Evolutionary conservation across 768 basidiomycete species (phyloP).

Genomic region (Suillus lakei): DNA sequence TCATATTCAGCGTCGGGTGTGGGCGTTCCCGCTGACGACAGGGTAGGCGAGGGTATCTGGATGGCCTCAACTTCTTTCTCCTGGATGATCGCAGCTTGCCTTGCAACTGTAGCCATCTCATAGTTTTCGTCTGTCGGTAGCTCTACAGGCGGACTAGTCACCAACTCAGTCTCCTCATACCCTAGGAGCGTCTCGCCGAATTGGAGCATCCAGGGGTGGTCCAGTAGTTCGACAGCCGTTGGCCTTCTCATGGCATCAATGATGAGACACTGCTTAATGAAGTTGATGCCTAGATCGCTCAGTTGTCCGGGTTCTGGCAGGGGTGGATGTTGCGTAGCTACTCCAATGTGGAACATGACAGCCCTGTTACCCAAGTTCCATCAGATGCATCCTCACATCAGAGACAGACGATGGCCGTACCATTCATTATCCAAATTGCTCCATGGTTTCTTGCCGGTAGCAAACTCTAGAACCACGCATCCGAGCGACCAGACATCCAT

Average conservation of each 20-base stretch:
- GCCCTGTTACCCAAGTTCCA: constrained; percentile 60
- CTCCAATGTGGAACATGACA: constrained; percentile 99
- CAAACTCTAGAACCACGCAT: constrained; percentile 96
- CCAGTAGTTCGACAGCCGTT: constrained; percentile 81
- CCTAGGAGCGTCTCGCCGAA: constrained; percentile 72
- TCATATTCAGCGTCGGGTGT: constrained; percentile 34
- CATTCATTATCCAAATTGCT: constrained; percentile 99
- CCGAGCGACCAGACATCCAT: constrained; percentile 99
- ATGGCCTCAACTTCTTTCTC: constrained; percentile 67
- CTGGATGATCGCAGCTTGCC: constrained; percentile 58
- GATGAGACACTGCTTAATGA: constrained; percentile 89
- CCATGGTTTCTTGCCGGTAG: constrained; percentile 98
- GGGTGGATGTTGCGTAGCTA: constrained; percentile 95
- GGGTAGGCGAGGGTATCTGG: constrained; percentile 52
- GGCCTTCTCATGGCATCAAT: constrained; percentile 87
- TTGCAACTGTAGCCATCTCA: constrained; percentile 56
- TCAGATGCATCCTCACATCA: background rate
- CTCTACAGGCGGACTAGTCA: constrained; percentile 50
- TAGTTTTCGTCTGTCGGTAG: constrained; percentile 53
- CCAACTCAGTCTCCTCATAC: constrained; percentile 69
- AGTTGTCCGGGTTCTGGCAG: constrained; percentile 91
- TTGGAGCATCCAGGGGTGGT: constrained; percentile 89
- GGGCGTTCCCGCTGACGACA: constrained; percentile 44
- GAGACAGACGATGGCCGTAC: constrained; percentile 45
- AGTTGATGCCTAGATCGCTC: constrained; percentile 87